Evolutionary conservation across 129 eudicot species (phyloP), one percentile per base, ranked within the genome.

Genomic region (Silybum marianum): DNA sequence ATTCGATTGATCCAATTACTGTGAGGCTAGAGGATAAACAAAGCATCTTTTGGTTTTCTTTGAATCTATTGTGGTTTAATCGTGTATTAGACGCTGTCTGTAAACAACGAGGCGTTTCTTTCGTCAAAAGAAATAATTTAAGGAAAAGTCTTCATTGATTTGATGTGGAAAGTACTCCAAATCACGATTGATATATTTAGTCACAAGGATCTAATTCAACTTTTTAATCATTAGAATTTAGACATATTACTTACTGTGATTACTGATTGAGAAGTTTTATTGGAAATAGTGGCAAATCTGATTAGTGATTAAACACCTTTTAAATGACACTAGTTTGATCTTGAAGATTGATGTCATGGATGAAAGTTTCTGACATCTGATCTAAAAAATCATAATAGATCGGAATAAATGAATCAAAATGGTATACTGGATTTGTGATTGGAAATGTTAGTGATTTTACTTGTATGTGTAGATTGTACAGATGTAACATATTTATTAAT

Each of bases 171-270:
- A 40, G 36, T 34, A 26, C 48, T 71, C 34, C 39, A 79, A 30
- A 79, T 79, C 83, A 72, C 21, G 51, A 71, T 78, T 78, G 30
- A 67, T 78, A 5, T 78, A 30, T 69, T n/a, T 46, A 28, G 66
- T 22, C 51, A 26, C 46, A 69, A 69, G 34, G 82, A 69, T 79
- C 76, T 30, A 69, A 7, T 19, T 39, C 0, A 78, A 40, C 23
- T 30, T 78, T 78, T 32, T 28, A 40, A 40, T 67, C 28, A 39
- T 66, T 22, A 76, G 66, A 6, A 58, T 58, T 18, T 18, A 54
- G 62, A 16, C 54, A 78, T 67, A 16, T 24, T 67, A 26, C 67
- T 40, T 16, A 30, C 2, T 78, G 65, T 9, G 68, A 67, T 44
- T 78, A 28, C 2, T 28, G 30, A 28, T 28, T 28, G 68, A 66